These are phyloP conservation scores for Bacidia rubella DNA, from an alignment of 495 filamentous ascomycete species.

Conservation along the genomic window DNA sequence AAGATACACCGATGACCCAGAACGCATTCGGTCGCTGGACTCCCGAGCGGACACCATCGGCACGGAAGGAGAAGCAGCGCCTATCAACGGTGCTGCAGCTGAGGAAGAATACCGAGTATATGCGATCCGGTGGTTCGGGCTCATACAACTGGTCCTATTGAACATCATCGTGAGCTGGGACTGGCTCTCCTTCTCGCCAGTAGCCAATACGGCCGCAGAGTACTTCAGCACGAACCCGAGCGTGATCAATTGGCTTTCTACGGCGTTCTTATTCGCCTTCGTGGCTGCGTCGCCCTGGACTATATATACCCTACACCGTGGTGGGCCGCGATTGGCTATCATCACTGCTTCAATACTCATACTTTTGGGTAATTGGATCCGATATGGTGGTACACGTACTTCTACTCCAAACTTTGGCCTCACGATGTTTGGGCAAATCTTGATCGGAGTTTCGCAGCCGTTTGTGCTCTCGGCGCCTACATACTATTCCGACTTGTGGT, in stretches of 20 bases:
- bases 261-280: conserved; percentile 75
- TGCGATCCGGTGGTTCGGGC: conserved; percentile 78
- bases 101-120: conserved; percentile 55
- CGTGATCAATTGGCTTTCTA: conserved; percentile 86
- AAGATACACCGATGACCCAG: conserved; percentile 1
- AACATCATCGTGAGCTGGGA: conserved; percentile 94
- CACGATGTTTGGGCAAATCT: conserved; percentile 89
- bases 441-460: conserved; percentile 79
- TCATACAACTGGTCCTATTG: conserved; percentile 58
- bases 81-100: not conserved
- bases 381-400: conserved; percentile 64
- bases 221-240: conserved; percentile 67
- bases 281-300: conserved; percentile 55
- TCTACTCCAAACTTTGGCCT: conserved; percentile 46
- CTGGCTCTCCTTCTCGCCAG: conserved; percentile 90
- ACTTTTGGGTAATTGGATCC: conserved; percentile 81
- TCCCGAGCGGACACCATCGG: not conserved
- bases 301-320: conserved; percentile 66
- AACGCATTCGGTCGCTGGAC: not conserved
- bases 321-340: conserved; percentile 67
- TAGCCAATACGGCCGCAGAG: conserved; percentile 58
- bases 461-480: conserved; percentile 87
- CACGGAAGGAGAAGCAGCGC: not conserved
- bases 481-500: conserved; percentile 89
- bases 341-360: conserved; percentile 56